Evolutionary conservation across 2,329 filamentous ascomycete genomes (phyloP), one percentile per base, ranked within the genome.

Genomic region (Penicillium sclerotiorum): DNA sequence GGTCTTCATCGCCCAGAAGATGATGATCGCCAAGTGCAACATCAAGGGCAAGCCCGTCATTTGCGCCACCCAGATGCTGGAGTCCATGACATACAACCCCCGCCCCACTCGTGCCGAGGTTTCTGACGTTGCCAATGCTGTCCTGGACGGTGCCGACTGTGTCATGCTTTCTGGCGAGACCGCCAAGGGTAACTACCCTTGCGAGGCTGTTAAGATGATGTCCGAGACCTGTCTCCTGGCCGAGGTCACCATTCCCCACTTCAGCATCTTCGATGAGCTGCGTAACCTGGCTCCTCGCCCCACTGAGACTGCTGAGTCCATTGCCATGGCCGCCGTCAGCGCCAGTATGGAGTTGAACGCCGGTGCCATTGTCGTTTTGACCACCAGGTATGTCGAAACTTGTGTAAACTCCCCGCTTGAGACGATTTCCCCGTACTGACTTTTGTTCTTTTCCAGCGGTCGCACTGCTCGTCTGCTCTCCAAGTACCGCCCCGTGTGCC

Each of bases 21-120:
- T 99, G 90, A 92, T 99, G 84, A 99, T 99, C 76, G 92, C 94
- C 77, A 97, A 97, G 87, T 99, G 94, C 86, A 99, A 99, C 82
- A 86, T 96, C 71, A 92, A 91, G 63, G 94, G 94, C 77, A 99
- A 99, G 84, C 94, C 94, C 62, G 92, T 93, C 74, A 96, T 99
- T 73, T 97, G 93, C 77, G 94, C 94, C 53, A 99, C 94, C 33
- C 94, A 99, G 82, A 99, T 99, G 94, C 85, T 99, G 63, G 94
- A 99, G 84, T 96, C 91, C 62, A 99, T 99, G 94, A 99, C 96
- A 76, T 96, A 96, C 84, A 99, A 99, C 82, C 94, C 94, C 62
- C 90, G 94, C 57, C 94, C 94, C 44, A 99, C 94, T 58, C 91
- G 94, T 77, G 94, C 94, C 59, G 94, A 99, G 81, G 95, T 99